Conservation (phyloP, 345 rosid species). For the Salix brachista region DNA sequence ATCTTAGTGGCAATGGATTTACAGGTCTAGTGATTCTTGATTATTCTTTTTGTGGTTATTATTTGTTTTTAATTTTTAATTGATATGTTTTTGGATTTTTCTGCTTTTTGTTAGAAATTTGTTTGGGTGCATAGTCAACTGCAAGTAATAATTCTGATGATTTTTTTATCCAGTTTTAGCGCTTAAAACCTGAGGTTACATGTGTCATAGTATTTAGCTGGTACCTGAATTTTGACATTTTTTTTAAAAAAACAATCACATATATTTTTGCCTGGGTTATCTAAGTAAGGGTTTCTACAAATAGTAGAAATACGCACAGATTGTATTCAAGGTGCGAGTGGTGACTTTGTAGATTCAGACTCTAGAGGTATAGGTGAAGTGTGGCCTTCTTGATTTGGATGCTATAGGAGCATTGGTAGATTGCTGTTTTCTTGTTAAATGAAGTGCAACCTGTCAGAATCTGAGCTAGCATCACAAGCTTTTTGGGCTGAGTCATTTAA, state of each 20-base stretch:
- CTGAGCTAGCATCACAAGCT: neutral
- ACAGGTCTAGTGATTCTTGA: slow-evolving; percentile 51
- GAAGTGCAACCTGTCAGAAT: neutral
- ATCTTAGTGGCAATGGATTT: slow-evolving; percentile 84
- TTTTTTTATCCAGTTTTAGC: neutral
- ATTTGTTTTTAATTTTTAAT: neutral
- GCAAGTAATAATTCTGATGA: neutral
- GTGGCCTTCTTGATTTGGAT: neutral
- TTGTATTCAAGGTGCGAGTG: neutral
- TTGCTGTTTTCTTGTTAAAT: neutral
- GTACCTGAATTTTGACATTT: neutral
- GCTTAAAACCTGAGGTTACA: neutral
- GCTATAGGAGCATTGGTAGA: neutral
- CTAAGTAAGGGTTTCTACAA: neutral
- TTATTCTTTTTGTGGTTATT: neutral
- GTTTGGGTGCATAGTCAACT: neutral
- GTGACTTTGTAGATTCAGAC: neutral
- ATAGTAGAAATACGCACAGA: neutral
- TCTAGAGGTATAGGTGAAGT: neutral
- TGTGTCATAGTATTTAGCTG: slow-evolving; percentile 7
- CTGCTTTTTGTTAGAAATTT: neutral
- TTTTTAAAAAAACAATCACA: neutral
- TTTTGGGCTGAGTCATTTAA: neutral
- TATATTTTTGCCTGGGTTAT: neutral
- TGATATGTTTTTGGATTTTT: neutral